phyloP scores from a whole-genome alignment of 2,329 filamentous ascomycete species.

The Cercospora citrullina region DNA sequence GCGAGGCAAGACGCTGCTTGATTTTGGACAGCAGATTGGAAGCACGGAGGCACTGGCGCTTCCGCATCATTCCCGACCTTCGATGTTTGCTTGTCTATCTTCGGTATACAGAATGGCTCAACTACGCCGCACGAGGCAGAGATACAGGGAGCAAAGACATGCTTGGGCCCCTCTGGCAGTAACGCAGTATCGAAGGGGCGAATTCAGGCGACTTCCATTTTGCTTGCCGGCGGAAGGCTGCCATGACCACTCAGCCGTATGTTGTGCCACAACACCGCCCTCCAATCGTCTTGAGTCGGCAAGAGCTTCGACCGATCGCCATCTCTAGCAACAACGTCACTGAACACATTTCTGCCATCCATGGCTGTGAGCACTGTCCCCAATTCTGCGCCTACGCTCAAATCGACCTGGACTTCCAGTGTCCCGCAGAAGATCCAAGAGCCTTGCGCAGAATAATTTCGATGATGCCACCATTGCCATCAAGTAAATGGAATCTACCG shows the following conservation, averaged over 20 bases:
- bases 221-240: no score
- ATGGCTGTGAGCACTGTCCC: background rate
- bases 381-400: background rate
- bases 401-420: background rate
- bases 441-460: background rate
- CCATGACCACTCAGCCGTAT: background rate
- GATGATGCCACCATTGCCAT: background rate
- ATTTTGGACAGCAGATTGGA: no score
- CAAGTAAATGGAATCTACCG: background rate
- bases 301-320: background rate
- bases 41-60: no score
- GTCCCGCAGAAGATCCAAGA: background rate
- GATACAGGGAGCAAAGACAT: no score
- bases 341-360: background rate
- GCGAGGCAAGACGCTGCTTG: background rate
- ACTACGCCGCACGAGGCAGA: no score
- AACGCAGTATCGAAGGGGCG: no score
- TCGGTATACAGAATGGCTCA: no score
- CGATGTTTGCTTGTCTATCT: no score
- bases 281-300: background rate
- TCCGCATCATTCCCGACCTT: no score
- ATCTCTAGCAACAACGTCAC: background rate
- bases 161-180: no score
- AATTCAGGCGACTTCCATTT: no score
- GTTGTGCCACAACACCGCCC: background rate